Conservation (phyloP, 495 filamentous ascomycete genomes). For the Podospora pseudoanserina region DNA sequence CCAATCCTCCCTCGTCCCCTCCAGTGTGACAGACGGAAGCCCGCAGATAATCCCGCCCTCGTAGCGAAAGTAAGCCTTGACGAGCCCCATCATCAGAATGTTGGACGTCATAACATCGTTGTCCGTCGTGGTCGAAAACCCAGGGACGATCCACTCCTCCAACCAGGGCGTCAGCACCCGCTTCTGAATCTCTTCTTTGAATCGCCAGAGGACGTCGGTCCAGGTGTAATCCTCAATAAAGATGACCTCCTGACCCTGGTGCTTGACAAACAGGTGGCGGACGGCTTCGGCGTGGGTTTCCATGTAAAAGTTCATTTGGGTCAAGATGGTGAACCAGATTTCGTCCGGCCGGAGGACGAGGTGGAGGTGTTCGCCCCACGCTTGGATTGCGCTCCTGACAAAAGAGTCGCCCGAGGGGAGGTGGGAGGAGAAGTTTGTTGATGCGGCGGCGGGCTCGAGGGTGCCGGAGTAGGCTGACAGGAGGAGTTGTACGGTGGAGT, state of each 20-base stretch:
- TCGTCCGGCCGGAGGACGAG: constrained; percentile 55
- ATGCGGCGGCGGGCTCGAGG: constrained; percentile 8
- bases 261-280: constrained; percentile 42
- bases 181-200: constrained; percentile 29
- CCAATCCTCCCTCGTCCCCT: constrained; percentile 38
- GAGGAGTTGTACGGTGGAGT: constrained; percentile 9
- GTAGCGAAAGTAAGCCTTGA: constrained; percentile 35
- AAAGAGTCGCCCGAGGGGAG: constrained; percentile 43
- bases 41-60: constrained; percentile 31
- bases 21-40: constrained; percentile 39
- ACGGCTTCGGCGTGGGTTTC: constrained; percentile 46
- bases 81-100: constrained; percentile 41
- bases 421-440: constrained; percentile 12
- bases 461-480: constrained; percentile 13
- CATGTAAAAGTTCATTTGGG: constrained; percentile 54
- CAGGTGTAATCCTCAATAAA: constrained; percentile 25
- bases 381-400: constrained; percentile 43
- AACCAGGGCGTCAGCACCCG: constrained; percentile 28
- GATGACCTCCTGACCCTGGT: constrained; percentile 42
- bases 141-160: constrained; percentile 35
- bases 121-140: constrained; percentile 37
- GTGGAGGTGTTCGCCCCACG: constrained; percentile 51
- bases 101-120: constrained; percentile 33
- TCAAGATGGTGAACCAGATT: constrained; percentile 56
- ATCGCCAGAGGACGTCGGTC: constrained; percentile 18